Evolutionary conservation across 202 grass and related monocot genomes (phyloP).

Genomic region (Panicum virgatum): DNA sequence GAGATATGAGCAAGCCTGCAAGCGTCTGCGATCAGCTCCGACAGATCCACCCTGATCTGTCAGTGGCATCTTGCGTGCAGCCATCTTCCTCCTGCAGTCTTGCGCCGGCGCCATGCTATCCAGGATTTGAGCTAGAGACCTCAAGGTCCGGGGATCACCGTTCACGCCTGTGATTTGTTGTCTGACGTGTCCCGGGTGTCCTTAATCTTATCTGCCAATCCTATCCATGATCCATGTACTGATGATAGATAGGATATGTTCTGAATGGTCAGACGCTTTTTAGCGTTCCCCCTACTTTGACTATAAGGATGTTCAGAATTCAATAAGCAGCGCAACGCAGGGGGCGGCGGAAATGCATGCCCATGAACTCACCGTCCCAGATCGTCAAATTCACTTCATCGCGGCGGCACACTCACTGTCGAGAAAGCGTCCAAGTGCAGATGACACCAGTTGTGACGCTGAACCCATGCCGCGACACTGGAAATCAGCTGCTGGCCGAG

Average conservation of each 20-base stretch:
- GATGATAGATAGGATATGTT: background rate
- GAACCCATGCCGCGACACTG: background rate
- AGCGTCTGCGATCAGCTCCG: background rate
- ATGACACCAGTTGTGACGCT: background rate
- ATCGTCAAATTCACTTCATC: background rate
- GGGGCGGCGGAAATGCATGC: background rate
- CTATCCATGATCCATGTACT: background rate
- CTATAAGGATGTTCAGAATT: background rate
- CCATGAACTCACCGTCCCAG: too few relatives aligned
- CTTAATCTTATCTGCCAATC: conserved; percentile 9
- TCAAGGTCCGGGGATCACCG: background rate
- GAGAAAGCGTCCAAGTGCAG: background rate
- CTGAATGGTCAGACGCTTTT: background rate
- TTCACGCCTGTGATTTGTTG: background rate
- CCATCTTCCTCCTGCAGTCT: background rate
- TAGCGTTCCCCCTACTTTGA: background rate
- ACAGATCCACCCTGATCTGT: background rate
- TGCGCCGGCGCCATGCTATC: background rate
- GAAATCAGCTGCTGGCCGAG: background rate
- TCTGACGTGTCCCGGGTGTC: conserved; percentile 28
- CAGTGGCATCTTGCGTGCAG: background rate
- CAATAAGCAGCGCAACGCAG: background rate
- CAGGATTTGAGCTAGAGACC: background rate
- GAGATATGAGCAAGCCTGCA: background rate
- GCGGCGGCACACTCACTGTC: background rate